phyloP scores from a whole-genome alignment of 371 early-diverging fungal genomes.

The Entomophthora muscae region DNA sequence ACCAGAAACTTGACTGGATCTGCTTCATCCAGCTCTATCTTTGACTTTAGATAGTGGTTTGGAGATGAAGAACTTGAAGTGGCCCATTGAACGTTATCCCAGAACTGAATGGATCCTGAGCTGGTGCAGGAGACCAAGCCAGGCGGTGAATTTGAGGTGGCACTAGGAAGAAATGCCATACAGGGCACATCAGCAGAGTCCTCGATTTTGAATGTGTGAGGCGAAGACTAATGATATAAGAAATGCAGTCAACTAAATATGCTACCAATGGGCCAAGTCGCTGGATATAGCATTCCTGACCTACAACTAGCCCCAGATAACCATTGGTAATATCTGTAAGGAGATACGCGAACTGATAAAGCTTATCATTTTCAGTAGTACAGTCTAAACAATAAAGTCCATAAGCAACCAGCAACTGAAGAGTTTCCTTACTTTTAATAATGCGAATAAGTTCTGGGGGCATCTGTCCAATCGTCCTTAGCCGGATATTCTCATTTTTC shows the following conservation, averaged over 20 bases:
- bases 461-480: neutral
- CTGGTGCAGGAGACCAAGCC: neutral
- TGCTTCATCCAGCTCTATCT: neutral
- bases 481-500: neutral
- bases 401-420: neutral
- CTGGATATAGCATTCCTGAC: neutral
- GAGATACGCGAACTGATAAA: neutral
- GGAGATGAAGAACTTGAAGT: neutral
- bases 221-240: too few relatives aligned
- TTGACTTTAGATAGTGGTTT: neutral
- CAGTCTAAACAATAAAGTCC: too few relatives aligned
- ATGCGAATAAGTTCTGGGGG: neutral
- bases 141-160: neutral
- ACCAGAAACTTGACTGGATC: neutral
- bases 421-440: neutral
- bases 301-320: neutral
- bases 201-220: neutral
- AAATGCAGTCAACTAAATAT: too few relatives aligned
- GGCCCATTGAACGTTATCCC: neutral
- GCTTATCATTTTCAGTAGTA: too few relatives aligned
- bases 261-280: neutral
- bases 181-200: neutral
- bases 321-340: neutral
- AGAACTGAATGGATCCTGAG: neutral
- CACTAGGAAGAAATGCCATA: neutral